These are phyloP conservation scores for Blastobotrys americana DNA, from an alignment of 805 yeast genomes.

Conservation along the genomic window DNA sequence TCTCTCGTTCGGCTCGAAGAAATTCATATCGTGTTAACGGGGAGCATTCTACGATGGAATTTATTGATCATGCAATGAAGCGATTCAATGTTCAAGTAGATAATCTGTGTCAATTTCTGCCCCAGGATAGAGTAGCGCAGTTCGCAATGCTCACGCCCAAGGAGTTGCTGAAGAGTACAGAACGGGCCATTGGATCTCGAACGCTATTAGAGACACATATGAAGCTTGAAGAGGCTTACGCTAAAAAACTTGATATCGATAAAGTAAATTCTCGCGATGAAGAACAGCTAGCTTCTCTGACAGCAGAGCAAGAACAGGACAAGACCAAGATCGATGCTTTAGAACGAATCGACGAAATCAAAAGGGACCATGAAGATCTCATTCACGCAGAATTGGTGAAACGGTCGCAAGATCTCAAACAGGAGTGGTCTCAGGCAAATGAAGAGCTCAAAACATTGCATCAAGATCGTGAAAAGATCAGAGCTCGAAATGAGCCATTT, in stretches of 20 bases:
- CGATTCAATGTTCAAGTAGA: constrained; percentile 73
- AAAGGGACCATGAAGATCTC: neutral
- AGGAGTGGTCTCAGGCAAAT: neutral
- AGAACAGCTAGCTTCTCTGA: constrained; percentile 5
- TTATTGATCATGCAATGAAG: constrained; percentile 40
- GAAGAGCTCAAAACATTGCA: neutral
- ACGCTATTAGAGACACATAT: constrained; percentile 52
- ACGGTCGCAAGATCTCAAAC: neutral
- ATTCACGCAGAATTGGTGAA: neutral
- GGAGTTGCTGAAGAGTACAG: constrained; percentile 65
- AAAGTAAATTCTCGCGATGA: neutral
- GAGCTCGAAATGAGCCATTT: constrained; percentile 1
- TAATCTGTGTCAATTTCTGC: constrained; percentile 87
- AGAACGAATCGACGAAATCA: constrained; percentile 12
- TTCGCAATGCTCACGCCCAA: constrained; percentile 79
- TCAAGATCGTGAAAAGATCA: neutral
- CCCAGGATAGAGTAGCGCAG: constrained; percentile 91
- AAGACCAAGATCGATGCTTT: constrained; percentile 21
- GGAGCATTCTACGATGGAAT: constrained; percentile 29
- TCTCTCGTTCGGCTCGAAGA: constrained; percentile 28
- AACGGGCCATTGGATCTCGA: constrained; percentile 66
- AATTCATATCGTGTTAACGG: constrained; percentile 24
- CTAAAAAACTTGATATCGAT: neutral
- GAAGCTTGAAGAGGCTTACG: constrained; percentile 29
- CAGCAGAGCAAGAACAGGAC: constrained; percentile 22